Percentiles rank a stretch among this genome's conserved stretches.
Conservation (phyloP, 2,329 filamentous ascomycete species). For the Penicillium paneum region DNA sequence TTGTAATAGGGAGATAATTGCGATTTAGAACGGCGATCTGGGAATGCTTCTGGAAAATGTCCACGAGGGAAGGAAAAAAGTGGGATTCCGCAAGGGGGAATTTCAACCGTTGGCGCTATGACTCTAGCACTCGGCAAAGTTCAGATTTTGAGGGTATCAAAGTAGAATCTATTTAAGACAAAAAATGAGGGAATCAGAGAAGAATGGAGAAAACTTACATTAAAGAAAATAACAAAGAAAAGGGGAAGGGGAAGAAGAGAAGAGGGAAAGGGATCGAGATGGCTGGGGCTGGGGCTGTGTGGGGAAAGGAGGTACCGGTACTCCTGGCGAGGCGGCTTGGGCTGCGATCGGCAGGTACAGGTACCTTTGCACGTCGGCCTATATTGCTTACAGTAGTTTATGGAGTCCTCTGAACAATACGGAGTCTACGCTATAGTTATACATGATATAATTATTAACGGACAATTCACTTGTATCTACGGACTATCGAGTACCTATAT, state of each 20-base stretch:
- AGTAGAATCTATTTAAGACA: not conserved
- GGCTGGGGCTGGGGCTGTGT: constrained; percentile 15
- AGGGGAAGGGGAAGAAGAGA: not conserved
- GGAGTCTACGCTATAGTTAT: not conserved
- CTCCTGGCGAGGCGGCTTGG: not conserved
- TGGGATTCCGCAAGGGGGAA: constrained; percentile 9
- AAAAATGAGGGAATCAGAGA: not conserved
- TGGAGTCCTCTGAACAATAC: not conserved
- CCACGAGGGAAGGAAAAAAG: constrained; percentile 9
- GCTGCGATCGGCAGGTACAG: constrained; percentile 6
- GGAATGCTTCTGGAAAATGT: constrained; percentile 18
- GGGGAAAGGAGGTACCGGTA: constrained; percentile 12
- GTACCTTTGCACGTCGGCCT: not conserved
- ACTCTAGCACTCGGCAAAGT: not conserved
- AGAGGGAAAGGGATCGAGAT: not conserved
- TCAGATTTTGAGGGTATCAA: not conserved
- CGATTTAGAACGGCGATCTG: constrained; percentile 1
- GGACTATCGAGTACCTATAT: not conserved
- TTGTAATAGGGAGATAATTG: not conserved
- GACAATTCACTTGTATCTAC: not conserved
- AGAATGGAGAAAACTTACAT: not conserved
- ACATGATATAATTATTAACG: not conserved
- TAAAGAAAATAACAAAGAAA: not conserved
- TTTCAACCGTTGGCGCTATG: constrained; percentile 6
- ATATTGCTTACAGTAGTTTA: not conserved